Evolutionary conservation across 2,329 filamentous ascomycete species (phyloP).

Genomic region (Colletotrichum cordylinicola): DNA sequence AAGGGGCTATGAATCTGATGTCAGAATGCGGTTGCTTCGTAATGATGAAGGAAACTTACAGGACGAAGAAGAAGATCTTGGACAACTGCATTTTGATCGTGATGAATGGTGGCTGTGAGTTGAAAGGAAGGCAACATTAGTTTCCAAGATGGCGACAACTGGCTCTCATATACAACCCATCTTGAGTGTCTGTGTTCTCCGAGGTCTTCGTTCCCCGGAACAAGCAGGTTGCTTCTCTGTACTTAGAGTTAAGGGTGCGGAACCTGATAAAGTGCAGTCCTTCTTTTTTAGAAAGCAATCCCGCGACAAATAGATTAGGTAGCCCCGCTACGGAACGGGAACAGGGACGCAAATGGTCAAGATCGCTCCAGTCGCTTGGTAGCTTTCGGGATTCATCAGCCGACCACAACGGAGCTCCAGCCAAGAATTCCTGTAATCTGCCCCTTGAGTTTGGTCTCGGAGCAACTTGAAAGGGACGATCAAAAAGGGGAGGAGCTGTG

Average conservation of each 20-base stretch:
- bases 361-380: not conserved
- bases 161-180: not conserved
- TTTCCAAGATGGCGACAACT: not conserved
- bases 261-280: not conserved
- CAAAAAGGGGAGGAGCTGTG: not conserved
- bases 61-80: not conserved
- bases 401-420: not conserved
- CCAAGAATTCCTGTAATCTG: not conserved
- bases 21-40: not conserved
- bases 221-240: not conserved
- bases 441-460: not conserved
- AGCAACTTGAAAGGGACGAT: not conserved
- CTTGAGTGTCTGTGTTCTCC: not conserved
- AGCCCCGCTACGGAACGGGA: not conserved
- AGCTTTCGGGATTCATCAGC: not conserved
- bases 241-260: not conserved
- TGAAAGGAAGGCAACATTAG: not conserved
- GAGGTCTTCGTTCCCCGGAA: not conserved
- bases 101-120: not conserved
- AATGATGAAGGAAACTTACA: not conserved
- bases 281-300: not conserved
- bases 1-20: not conserved
- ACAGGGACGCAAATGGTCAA: not conserved
- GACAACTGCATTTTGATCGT: not conserved
- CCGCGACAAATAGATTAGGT: not conserved